phyloP scores from a whole-genome alignment of 2,329 filamentous ascomycete species.

The Fusarium sororula region DNA sequence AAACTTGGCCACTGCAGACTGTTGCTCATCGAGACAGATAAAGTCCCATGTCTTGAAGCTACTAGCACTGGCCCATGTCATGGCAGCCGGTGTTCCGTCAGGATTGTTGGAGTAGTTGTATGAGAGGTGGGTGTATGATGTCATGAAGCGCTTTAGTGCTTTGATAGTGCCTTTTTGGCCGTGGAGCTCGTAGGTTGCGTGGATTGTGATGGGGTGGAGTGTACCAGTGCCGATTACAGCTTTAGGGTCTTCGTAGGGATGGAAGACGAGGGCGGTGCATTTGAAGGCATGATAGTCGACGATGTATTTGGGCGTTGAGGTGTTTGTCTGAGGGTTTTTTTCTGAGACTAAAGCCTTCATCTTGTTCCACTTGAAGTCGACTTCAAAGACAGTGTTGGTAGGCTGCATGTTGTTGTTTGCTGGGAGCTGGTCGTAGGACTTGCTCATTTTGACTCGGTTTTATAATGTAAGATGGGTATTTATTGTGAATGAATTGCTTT shows the following conservation, averaged over 20 bases:
- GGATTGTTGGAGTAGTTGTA: conserved; percentile 20
- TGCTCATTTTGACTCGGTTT: neutral
- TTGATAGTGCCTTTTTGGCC: conserved; percentile 35
- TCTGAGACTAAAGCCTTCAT: conserved; percentile 20
- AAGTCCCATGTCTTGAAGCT: conserved; percentile 39
- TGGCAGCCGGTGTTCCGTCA: conserved; percentile 14
- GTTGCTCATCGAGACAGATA: conserved; percentile 32
- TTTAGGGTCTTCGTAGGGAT: neutral
- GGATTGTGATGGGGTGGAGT: conserved; percentile 31
- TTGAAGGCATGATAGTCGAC: conserved; percentile 22
- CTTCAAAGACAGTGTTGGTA: neutral
- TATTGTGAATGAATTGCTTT: neutral
- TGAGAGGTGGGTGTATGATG: conserved; percentile 36
- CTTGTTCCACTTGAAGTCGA: conserved; percentile 35
- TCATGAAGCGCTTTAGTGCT: conserved; percentile 28
- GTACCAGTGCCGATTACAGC: conserved; percentile 21
- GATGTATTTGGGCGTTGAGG: conserved; percentile 17
- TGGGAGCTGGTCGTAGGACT: neutral
- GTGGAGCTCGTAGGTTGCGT: conserved; percentile 33
- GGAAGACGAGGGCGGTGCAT: conserved; percentile 23
- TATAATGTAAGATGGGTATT: neutral
- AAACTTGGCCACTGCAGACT: conserved; percentile 34
- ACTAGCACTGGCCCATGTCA: conserved; percentile 30
- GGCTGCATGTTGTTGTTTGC: neutral
- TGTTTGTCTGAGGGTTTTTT: neutral